Evolutionary conservation across 768 basidiomycete species (phyloP), one percentile per base, ranked within the genome.

Genomic region (Tubosaeta sp.): DNA sequence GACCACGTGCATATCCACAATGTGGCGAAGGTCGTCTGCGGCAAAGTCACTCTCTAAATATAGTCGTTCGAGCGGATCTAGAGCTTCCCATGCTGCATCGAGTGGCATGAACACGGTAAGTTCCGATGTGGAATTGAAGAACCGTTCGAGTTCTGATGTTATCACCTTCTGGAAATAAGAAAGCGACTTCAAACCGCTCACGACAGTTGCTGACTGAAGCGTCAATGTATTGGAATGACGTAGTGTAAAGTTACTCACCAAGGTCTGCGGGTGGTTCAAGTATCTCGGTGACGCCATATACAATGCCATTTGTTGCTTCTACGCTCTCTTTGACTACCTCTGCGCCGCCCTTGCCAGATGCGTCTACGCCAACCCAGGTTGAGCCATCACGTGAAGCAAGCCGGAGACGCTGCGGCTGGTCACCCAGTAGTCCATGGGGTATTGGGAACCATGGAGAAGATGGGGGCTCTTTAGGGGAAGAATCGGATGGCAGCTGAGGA

Each of bases 21-120:
- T 89, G 40, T 80, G 81, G 12, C 70, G 71, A 19, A 95, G 74
- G 61, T 96, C 96, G 57, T 88, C 83, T 13, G 79, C 73, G 1
- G 94, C 90, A 59, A 87, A 95, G 53, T 83, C 82, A 59, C 90
- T 93, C 70, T 94, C 90, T 12, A 99, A 76, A 67, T 96, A 99
- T 4, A 88, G 66, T 40, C 85, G 81, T 65, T 98, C 94, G 45
- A 90, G 79, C 9, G 74, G 76, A 54, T 90, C 79, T 31, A 99
- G 73, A 10, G 69, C 70, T n/a, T 83, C 70, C 85, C 92, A 98
- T 12, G 95, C 96, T 31, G 79, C 69, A 65, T 96, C 80, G 22
- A 87, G 76, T 1, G 96, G 95, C 7, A 95, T 79, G 66, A 99
- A 99, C 25, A 98, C 58, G 0, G 96, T 96, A 40, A 95, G 70